These are phyloP conservation scores for Ramularia endophylla DNA, from an alignment of 2,329 filamentous ascomycete genomes.

Conservation along the genomic window DNA sequence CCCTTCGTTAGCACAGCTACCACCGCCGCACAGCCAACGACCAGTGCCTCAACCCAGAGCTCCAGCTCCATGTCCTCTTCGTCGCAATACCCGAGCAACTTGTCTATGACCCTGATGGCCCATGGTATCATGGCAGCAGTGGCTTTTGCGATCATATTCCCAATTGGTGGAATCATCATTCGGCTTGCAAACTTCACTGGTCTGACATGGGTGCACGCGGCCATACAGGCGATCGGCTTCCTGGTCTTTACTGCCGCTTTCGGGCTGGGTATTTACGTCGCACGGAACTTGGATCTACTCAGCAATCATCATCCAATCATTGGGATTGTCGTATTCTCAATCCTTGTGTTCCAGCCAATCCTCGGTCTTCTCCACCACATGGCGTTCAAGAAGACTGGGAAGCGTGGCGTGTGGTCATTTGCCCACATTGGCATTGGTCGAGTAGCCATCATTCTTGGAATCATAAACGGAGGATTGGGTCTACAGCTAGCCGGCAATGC, in stretches of 20 bases:
- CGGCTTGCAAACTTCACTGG: conserved; percentile 40
- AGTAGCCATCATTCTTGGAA: conserved; percentile 44
- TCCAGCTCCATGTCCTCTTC: too few species aligned
- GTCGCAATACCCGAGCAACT: conserved; percentile 7
- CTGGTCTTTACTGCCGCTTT: conserved; percentile 44
- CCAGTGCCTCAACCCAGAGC: conserved; percentile 1
- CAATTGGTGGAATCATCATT: conserved; percentile 40
- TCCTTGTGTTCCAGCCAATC: conserved; percentile 51
- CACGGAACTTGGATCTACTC: conserved; percentile 1
- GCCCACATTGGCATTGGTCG: conserved; percentile 28
- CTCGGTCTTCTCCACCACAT: conserved; percentile 50
- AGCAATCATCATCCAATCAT: conserved; percentile 43
- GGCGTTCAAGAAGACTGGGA: conserved; percentile 33
- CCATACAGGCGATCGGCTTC: conserved; percentile 46
- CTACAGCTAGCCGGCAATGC: conserved; percentile 41
- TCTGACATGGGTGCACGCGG: conserved; percentile 40
- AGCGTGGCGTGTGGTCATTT: conserved; percentile 43
- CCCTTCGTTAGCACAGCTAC: conserved; percentile 32
- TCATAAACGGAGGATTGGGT: conserved; percentile 53
- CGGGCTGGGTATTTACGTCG: conserved; percentile 42
- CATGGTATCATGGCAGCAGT: conserved; percentile 41
- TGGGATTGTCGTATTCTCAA: conserved; percentile 45
- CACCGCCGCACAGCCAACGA: conserved; percentile 5
- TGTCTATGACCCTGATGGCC: conserved; percentile 30
- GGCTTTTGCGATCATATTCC: conserved; percentile 42